A percentile compares a stretch with the other conserved stretches of the same genome.
phyloP scores from a whole-genome alignment of 75 land plant species.

The Cryptomeria japonica region DNA sequence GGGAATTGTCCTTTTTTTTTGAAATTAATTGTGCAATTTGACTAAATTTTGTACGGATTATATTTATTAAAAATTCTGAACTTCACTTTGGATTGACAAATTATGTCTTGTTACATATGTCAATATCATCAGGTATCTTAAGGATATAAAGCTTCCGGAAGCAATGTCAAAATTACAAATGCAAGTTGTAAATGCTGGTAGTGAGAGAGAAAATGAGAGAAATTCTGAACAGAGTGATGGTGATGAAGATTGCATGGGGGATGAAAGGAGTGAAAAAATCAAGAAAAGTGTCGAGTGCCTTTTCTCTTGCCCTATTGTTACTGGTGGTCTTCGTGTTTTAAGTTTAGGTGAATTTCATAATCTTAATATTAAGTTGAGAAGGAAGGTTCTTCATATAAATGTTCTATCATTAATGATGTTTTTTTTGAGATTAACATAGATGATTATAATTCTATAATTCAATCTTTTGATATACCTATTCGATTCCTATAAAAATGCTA shows the following conservation, averaged over 20 bases:
- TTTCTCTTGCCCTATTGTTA: conserved; percentile 43
- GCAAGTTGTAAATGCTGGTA: conserved; percentile 22
- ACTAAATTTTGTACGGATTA: neutral
- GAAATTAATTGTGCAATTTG: neutral
- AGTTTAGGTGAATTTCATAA: conserved; percentile 52
- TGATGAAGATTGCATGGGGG: conserved; percentile 40
- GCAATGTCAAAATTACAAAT: conserved; percentile 57
- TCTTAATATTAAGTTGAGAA: neutral
- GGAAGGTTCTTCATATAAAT: neutral
- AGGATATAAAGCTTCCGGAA: conserved; percentile 71
- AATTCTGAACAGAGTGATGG: conserved; percentile 32
- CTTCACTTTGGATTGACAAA: neutral
- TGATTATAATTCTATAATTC: neutral
- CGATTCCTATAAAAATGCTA: neutral
- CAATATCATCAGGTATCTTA: conserved; percentile 57
- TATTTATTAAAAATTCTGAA: neutral
- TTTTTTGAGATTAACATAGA: neutral
- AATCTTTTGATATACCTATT: neutral
- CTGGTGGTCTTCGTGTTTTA: conserved; percentile 64
- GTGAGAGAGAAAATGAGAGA: conserved; percentile 23
- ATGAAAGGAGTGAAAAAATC: conserved; percentile 25
- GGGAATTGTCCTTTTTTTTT: neutral
- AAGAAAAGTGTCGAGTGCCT: conserved; percentile 28
- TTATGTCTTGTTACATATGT: neutral
- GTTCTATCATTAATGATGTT: neutral